Base-by-base conservation (phyloP, 2,329 filamentous ascomycete species). In the Botrytis byssoidea region DNA sequence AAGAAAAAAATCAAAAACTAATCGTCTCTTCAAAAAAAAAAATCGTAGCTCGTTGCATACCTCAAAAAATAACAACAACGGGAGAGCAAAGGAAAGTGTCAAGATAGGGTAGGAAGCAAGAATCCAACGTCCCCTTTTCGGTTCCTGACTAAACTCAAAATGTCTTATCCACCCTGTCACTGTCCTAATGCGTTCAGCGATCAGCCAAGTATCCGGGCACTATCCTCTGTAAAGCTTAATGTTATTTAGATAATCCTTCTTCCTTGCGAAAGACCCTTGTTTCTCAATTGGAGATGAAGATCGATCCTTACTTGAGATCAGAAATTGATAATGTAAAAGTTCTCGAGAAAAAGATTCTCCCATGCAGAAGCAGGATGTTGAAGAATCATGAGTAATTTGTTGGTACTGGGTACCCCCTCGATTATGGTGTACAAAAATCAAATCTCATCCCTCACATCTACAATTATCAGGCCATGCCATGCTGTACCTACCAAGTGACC, bases 61-160 rank as follows among this genome's bases (percentile, higher is more conserved):
- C 32, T 48, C 63, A 25, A 18, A 66, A 48, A 48, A 55, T 35
- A n/a, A 42, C 48, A 55, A 55, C 48, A n/a, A 48, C 20, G 32
- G 42, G 9, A 35, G 40, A 46, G 25, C 14, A 65, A 22, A 65
- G 40, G n/a, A 44, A 65, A 20, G 40, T 64, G 2, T 18, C n/a
- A 65, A 64, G 29, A 29, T 32, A 65, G 32, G 63, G 14, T 29
- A 48, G 16, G 63, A 35, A 48, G 12, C 25, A 67, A 48, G 10
- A 66, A 66, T 48, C 64, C 64, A 51, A 51, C 46, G 48, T 67
- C 65, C 65, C 65, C 65, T 68, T 68, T 68, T 55, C 32, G 65
- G 65, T 55, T 55, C 65, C 44, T 55, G 46, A 40, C 46, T 68
- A 68, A 55, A 40, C 65, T 68, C 25, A 68, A 55, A 40, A 22